phyloP scores from a whole-genome alignment of 768 basidiomycete genomes.

The Serendipita sp. region DNA sequence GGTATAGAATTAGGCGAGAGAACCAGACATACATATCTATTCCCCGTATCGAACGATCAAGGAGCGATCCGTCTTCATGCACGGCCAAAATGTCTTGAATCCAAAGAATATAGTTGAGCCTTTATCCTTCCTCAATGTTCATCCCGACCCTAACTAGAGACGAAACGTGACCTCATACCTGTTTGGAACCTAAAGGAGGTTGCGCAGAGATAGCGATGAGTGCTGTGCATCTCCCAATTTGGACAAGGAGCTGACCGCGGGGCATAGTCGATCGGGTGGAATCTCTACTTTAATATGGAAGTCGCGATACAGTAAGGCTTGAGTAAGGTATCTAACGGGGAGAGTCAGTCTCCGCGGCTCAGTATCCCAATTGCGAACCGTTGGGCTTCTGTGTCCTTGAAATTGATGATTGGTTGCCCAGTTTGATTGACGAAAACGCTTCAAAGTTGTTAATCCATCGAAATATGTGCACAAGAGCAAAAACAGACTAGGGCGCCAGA shows the following conservation, averaged over 20 bases:
- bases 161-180: slow-evolving; percentile 26
- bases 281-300: slow-evolving; percentile 48
- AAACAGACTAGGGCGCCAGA: slow-evolving; percentile 37
- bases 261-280: slow-evolving; percentile 64
- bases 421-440: slow-evolving; percentile 11
- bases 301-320: slow-evolving; percentile 60
- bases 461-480: neutral
- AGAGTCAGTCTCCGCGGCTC: neutral
- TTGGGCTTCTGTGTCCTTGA: slow-evolving; percentile 53
- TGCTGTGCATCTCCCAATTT: slow-evolving; percentile 15
- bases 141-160: neutral
- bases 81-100: slow-evolving; percentile 47
- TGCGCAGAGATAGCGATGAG: neutral
- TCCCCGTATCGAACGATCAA: slow-evolving; percentile 21
- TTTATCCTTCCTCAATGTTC: slow-evolving; percentile 17
- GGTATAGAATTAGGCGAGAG: neutral
- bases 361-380: slow-evolving; percentile 26
- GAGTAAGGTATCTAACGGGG: slow-evolving; percentile 49
- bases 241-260: slow-evolving; percentile 38
- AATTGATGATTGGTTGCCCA: slow-evolving; percentile 42
- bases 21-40: slow-evolving; percentile 46
- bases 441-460: neutral
- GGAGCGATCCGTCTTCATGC: slow-evolving; percentile 15
- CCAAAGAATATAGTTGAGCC: slow-evolving; percentile 81
- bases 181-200: slow-evolving; percentile 39